Conservation (phyloP, 352 stramenopile species). For the Globisporangium takayamanum region DNA sequence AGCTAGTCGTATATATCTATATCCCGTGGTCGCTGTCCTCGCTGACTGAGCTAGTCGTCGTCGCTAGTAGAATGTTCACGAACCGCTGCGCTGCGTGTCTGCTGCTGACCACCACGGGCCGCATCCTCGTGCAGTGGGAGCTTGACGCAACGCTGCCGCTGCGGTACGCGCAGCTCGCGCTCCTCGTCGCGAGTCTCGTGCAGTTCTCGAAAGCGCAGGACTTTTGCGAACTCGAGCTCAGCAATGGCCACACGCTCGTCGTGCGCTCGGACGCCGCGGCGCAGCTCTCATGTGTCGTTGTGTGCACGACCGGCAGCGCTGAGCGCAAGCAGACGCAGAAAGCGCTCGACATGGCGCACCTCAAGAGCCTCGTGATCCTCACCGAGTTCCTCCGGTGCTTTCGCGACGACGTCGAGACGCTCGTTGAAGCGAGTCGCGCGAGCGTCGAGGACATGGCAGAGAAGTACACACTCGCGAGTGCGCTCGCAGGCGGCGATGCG, state of each 20-base stretch:
- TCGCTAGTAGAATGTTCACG: not conserved
- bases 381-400: constrained; percentile 29
- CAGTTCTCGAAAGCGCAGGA: constrained; percentile 37
- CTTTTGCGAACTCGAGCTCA: constrained; percentile 31
- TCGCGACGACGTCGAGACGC: constrained; percentile 18
- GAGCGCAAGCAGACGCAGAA: not conserved
- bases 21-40: too few relatives aligned
- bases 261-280: constrained; percentile 27
- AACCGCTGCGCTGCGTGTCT: constrained; percentile 30
- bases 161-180: constrained; percentile 29
- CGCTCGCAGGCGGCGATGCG: constrained; percentile 14
- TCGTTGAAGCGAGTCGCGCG: constrained; percentile 22
- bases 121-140: constrained; percentile 40
- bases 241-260: constrained; percentile 30
- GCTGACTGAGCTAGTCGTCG: not conserved
- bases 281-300: constrained; percentile 35
- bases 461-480: constrained; percentile 44
- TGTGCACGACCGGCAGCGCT: constrained; percentile 21
- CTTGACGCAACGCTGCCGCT: constrained; percentile 35
- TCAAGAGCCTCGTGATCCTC: constrained; percentile 43
- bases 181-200: constrained; percentile 52
- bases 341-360: constrained; percentile 25
- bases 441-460: constrained; percentile 33
- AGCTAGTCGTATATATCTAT: too few relatives aligned
- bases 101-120: constrained; percentile 42